Evolutionary conservation across 768 basidiomycete genomes (phyloP), one percentile per base, ranked within the genome.

Genomic region (Plicaturopsis crispa): DNA sequence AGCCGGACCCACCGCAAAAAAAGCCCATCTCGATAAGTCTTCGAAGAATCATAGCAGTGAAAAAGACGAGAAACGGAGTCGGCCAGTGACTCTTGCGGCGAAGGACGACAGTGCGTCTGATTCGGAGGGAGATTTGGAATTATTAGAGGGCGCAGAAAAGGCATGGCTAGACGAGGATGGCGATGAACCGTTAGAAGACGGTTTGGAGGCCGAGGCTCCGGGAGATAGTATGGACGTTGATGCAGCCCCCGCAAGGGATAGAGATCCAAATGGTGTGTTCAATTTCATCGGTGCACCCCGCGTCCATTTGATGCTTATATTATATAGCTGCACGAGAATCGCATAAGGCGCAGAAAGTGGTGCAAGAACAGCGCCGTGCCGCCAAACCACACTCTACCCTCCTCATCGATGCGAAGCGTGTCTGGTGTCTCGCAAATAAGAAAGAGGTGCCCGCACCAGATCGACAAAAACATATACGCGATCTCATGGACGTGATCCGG

Each of bases 401-500:
- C 1, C 72, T 91, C 22, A 56, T 57, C 7, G 72, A 81, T 38
- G 86, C 87, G 24, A 90, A 92, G 57, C 68, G 69, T 10, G 66
- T 84, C 7, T 92, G 89, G 89, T 72, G 78, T 2, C 68, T 78
- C 12, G 83, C 83, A 1, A 75, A 79, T 39, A 74, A 84, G 58
- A 84, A 82, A 59, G 75, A 77, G 34, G 70, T 91, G 26, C 60
- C 78, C 0, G 62, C 79, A 16, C 58, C 74, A 18, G 84, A 93
- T 50, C 76, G 91, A 17, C 77, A 80, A 46, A 76, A 79, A 48
- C 78, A 89, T 35, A 66, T 94, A 41, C 65, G 70, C 33, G 73
- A 77, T 19, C 70, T 97, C 6, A 87, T 90, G 77, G 62, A 66
- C 21, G 69, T 82, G 32, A 78, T 91, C 16, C 75, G 83, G 16